phyloP scores from a whole-genome alignment of 75 land plant species.

The Cryptomeria japonica region DNA sequence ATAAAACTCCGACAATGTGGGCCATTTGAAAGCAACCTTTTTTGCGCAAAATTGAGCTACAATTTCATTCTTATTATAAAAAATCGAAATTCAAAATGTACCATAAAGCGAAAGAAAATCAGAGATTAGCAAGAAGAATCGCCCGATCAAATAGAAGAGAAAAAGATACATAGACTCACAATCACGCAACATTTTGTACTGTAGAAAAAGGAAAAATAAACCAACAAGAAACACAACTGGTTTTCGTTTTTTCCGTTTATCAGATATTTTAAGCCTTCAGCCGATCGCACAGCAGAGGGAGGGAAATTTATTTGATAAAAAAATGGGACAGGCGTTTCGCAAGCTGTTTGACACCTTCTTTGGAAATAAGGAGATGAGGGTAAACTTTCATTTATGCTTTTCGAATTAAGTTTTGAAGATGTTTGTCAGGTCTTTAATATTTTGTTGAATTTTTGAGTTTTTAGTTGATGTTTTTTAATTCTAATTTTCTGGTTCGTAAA shows the following conservation, averaged over 20 bases:
- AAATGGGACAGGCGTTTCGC: constrained; percentile 39
- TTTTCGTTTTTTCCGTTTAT: background rate
- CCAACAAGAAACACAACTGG: no score
- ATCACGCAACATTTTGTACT: background rate
- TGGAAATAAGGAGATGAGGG: constrained; percentile 74
- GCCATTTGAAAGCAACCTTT: background rate
- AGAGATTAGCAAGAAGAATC: background rate
- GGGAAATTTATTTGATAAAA: background rate
- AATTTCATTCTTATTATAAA: background rate
- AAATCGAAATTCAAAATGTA: background rate
- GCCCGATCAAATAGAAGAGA: background rate
- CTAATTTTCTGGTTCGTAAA: no score
- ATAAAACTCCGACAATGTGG: background rate
- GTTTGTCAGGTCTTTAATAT: background rate
- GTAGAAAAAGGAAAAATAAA: background rate
- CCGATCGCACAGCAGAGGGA: background rate
- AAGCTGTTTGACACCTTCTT: constrained; percentile 73
- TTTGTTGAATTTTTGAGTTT: background rate
- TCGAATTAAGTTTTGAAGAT: background rate
- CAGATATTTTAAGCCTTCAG: background rate
- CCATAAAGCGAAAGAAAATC: background rate
- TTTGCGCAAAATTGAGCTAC: background rate
- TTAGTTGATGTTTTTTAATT: background rate
- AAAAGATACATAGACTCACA: background rate
- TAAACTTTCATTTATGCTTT: constrained; percentile 16